Evolutionary conservation across 768 basidiomycete species (phyloP).

Genomic region (Tylopilus felleus): DNA sequence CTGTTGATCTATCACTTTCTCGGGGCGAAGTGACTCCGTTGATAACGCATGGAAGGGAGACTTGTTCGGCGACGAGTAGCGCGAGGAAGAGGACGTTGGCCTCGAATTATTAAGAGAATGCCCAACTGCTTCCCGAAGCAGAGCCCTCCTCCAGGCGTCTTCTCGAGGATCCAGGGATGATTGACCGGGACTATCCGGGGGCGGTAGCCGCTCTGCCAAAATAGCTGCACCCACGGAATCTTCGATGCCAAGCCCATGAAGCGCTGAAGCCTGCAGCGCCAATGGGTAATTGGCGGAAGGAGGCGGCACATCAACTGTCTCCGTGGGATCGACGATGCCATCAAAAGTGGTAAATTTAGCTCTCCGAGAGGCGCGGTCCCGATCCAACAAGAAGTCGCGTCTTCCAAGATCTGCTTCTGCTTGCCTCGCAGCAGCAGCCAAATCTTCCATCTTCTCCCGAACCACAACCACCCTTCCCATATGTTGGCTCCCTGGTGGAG

Average conservation of each 20-base stretch:
- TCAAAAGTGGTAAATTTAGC: constrained; percentile 39
- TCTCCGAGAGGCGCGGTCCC: constrained; percentile 39
- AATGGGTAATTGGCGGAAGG: constrained; percentile 68
- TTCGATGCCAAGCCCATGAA: constrained; percentile 68
- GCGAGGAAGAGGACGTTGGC: constrained; percentile 37
- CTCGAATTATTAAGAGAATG: constrained; percentile 65
- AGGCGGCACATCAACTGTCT: constrained; percentile 74
- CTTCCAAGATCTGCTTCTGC: constrained; percentile 69
- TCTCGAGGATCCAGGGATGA: constrained; percentile 54
- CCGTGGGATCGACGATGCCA: constrained; percentile 78
- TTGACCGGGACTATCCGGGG: constrained; percentile 57
- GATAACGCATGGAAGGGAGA: constrained; percentile 20
- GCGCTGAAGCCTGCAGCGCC: constrained; percentile 69
- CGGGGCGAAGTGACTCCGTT: constrained; percentile 21
- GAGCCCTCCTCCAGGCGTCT: constrained; percentile 70
- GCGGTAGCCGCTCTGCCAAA: constrained; percentile 72
- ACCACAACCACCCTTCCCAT: constrained; percentile 75
- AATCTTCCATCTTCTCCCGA: constrained; percentile 74
- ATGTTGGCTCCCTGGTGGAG: constrained; percentile 34
- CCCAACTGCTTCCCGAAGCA: constrained; percentile 75
- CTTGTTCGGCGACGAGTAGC: constrained; percentile 38
- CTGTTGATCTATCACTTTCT: constrained; percentile 19
- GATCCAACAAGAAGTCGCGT: constrained; percentile 47
- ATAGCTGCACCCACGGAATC: constrained; percentile 73
- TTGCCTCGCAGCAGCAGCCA: constrained; percentile 67